Evolutionary conservation across 2,329 filamentous ascomycete species (phyloP), one percentile per base, ranked within the genome.

Genomic region (Cylindrodendrum hubeiense): DNA sequence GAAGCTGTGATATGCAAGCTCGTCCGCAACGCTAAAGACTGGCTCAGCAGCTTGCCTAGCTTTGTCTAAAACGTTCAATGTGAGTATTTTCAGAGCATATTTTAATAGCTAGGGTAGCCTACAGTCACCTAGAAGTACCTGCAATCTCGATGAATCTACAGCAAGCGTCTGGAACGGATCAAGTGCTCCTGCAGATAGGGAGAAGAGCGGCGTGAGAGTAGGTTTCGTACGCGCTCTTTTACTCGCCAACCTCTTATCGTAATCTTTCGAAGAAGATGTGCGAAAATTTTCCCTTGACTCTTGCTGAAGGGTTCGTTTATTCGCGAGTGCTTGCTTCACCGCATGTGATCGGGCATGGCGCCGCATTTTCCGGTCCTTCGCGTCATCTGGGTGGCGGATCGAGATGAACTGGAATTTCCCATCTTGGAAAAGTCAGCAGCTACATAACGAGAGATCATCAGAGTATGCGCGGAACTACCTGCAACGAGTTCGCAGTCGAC

Each of bases 1-100:
- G 33, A 83, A 81, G 60, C 75, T 80, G 19, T 79, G 78, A n/a
- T 82, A 73, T 2, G 71, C 73, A 43, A 79, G 72, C n/a, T 79
- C 75, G 7, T 82, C 76, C 1, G 70, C 65, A 26, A 81, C 60
- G 19, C 76, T 83, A 9, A 82, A 80, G 0, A 81, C 74, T 12
- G 80, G 79, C 44, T 81, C 77, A 0, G 73, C 44, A n/a, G 73
- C 71, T 46, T 73, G 67, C 2, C 65, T 62, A 5, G 71, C 69
- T 34, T 75, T 74, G 13, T 71, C 75, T 79, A 7, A 10, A 19
- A 0, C 0, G 6, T 3, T 2, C 0, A 0, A 4, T 21, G 5
- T 66, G 5, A 62, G 52, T 2, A 0, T 7, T 3, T 19, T 5
- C 2, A 4, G 7, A 3, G 5, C 1, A 4, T 9, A 9, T 9